Base-by-base conservation (phyloP, 768 basidiomycete genomes). In the Suillus bovinus region DNA sequence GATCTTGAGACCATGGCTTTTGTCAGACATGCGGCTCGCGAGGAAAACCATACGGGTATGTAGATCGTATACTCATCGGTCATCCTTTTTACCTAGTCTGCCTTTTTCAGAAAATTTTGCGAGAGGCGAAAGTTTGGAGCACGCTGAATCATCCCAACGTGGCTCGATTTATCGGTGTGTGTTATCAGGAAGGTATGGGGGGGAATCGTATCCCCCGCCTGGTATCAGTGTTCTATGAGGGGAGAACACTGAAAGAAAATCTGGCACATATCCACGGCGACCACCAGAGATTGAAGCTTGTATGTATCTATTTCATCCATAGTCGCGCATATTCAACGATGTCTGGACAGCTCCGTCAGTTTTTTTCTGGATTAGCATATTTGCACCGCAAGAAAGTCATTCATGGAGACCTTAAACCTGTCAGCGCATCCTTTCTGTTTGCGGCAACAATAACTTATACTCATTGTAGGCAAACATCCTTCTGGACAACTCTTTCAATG, bases 401-500 rank as follows among this genome's bases (percentile, higher is more conserved):
- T 22, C 78, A 79, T 33, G 79, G 75, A 16, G 78, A 80, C 47
- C 66, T 79, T 33, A 79, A 78, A 68, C 76, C 76, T 5, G 75
- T 76, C 61, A 36, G 75, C 61, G 34, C 16, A n/a, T 49, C 4
- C 14, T 49, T 56, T 29, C 6, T 13, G 8, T 63, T 31, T 59
- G 38, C 24, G 13, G 17, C 42, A 52, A 55, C n/a, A 22, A 33
- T 4, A 49, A 17, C 52, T 34, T 8, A 27, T 58, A 46, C 17
- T 52, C 6, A 16, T 38, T 42, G 49, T 60, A 80, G 80, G 69
- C 70, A 14, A 81, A 80, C 47, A 68, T 80, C 36, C 67, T 80
- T 0, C 67, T 81, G 9, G 67, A 64, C 55, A 74, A 79, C 54
- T 54, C 59, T 9, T 67, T 67, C 24, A 66, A 74, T 49, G 78